phyloP scores from a whole-genome alignment of 2,329 filamentous ascomycete genomes.

The Fusarium subtropicale region DNA sequence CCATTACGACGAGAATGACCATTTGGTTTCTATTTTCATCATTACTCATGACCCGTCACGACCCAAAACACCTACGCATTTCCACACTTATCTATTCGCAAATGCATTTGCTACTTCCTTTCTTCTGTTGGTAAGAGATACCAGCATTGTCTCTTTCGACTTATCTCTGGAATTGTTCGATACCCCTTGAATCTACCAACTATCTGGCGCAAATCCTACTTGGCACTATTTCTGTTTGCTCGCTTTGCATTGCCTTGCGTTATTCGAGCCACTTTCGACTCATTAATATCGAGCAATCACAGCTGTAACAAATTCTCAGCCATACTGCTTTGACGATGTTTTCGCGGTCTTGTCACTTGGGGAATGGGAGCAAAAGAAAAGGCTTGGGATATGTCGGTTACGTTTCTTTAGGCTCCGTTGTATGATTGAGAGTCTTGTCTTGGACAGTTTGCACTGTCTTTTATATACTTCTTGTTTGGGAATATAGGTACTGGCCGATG shows the following conservation, averaged over 20 bases:
- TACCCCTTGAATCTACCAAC: slow-evolving; percentile 38
- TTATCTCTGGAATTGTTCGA: slow-evolving; percentile 37
- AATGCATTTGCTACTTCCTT: slow-evolving; percentile 33
- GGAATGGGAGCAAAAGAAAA: slow-evolving; percentile 24
- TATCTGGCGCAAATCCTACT: slow-evolving; percentile 33
- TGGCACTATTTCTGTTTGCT: slow-evolving; percentile 17
- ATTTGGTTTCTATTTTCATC: slow-evolving; percentile 37
- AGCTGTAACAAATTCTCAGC: slow-evolving; percentile 12
- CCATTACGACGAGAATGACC: slow-evolving; percentile 35
- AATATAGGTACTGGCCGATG: slow-evolving; percentile 28
- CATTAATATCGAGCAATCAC: slow-evolving; percentile 11
- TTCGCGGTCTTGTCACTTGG: slow-evolving; percentile 14
- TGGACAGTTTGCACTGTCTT: slow-evolving; percentile 22
- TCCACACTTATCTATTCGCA: slow-evolving; percentile 30
- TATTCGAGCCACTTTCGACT: slow-evolving; percentile 11
- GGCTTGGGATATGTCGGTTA: slow-evolving; percentile 6
- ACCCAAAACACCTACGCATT: slow-evolving; percentile 41
- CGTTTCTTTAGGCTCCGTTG: slow-evolving; percentile 21
- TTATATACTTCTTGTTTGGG: slow-evolving; percentile 25
- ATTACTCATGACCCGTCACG: slow-evolving; percentile 46
- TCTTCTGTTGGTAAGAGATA: slow-evolving; percentile 42
- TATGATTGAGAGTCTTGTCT: slow-evolving; percentile 38
- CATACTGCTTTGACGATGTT: slow-evolving; percentile 14
- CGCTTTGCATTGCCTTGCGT: slow-evolving; percentile 27
- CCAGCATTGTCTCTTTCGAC: slow-evolving; percentile 24